Evolutionary conservation across 805 yeast genomes (phyloP), one percentile per base, ranked within the genome.

Genomic region (Cyberlindnera americana): DNA sequence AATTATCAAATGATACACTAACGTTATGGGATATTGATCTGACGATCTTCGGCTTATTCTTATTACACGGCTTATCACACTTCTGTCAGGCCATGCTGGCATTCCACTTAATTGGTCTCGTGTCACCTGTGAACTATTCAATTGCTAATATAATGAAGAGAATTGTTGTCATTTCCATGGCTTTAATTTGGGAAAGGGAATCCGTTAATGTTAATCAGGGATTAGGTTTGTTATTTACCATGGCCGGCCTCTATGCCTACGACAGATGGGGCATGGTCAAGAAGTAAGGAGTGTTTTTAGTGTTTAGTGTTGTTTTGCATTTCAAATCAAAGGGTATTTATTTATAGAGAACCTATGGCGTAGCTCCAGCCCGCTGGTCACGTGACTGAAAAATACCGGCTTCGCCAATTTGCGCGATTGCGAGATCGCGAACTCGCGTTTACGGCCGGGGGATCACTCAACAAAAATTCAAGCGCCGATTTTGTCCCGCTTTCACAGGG

Each of bases 71-170:
- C 2, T 39, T 74, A 2, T 65, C 83, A 3, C 95, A 84, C 64
- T 84, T 83, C 54, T 52, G 76, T 38, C 93, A 84, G 61, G 77
- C 87, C 3, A 69, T 84, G 56, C 60, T 83, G 34, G 91, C 91
- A 19, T 84, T 84, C 60, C 89, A 82, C 58, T 71, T 84, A 33
- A 70, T 84, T 48, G 91, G 91, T 2, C 57, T 73, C 50, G 70
- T 83, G 18, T 72, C 82, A n/a, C 84, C 93, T 4, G 83, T 84
- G 33, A 82, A 81, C 56, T 84, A 84, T 59, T 80, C 88, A 29
- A 81, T 84, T 54, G 93, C 90, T 22, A 84, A 81, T 57, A 83
- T 84, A 35, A 59, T 83, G 61, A 84, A 84, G 53, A 66, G 91
- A 53, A 83, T 84, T 41, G 76, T 81, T 21, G 81, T 83, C 33